Percentiles rank a stretch among this genome's conserved stretches.
phyloP scores from a whole-genome alignment of 371 early-diverging fungal genomes.

The Mucor saturninus region DNA sequence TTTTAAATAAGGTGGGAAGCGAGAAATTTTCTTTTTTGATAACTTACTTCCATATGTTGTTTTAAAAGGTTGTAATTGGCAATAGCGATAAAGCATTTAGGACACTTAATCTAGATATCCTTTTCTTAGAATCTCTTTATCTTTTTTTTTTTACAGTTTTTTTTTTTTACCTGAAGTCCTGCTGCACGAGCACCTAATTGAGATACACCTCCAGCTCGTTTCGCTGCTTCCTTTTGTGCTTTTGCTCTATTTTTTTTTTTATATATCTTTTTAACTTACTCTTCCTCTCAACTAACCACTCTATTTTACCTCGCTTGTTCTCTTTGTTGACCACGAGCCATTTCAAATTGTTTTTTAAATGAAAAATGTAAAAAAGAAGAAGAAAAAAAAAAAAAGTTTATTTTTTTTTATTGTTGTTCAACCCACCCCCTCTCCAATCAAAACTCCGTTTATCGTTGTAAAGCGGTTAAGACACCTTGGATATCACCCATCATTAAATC shows the following conservation, averaged over 20 bases:
- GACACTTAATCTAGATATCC: slow-evolving; percentile 43
- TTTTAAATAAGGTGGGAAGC: not conserved
- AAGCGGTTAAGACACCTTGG: too few relatives aligned
- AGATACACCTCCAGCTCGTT: slow-evolving; percentile 45
- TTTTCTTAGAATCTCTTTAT: not conserved
- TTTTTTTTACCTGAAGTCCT: slow-evolving; percentile 51
- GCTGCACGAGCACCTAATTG: slow-evolving; percentile 66
- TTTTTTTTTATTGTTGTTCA: too few relatives aligned
- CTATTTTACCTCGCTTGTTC: slow-evolving; percentile 60
- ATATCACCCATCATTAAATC: too few relatives aligned
- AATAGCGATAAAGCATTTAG: slow-evolving; percentile 44
- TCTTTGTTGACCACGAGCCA: slow-evolving; percentile 65
- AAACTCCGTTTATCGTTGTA: too few relatives aligned
- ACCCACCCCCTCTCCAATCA: too few relatives aligned
- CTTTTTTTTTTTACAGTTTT: not conserved
- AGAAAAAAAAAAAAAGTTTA: slow-evolving; percentile 1
- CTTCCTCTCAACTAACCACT: not conserved
- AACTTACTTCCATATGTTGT: slow-evolving; percentile 64
- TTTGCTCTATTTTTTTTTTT: slow-evolving; percentile 45
- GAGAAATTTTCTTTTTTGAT: not conserved
- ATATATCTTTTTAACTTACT: too few relatives aligned
- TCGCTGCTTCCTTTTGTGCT: slow-evolving; percentile 62
- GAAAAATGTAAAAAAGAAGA: slow-evolving; percentile 11
- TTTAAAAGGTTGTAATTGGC: slow-evolving; percentile 63
- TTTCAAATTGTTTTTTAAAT: slow-evolving; percentile 7